Percentiles rank a stretch among this genome's conserved stretches.
These are phyloP conservation scores for Nicotiana tomentosiformis DNA, from an alignment of 257 asterid species.

Conservation along the genomic window DNA sequence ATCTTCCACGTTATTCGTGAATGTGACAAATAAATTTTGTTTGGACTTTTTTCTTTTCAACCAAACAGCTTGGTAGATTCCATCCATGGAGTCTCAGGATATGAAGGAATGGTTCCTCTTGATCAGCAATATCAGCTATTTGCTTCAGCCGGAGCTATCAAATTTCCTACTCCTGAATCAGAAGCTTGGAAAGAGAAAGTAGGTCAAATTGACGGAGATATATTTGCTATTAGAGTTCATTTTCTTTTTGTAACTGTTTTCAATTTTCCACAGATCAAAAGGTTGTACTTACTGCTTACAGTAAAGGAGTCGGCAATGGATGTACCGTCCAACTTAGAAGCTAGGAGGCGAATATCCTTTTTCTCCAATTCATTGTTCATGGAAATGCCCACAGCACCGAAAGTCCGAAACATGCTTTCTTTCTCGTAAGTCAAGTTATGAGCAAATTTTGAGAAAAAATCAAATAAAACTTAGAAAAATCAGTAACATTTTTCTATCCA, in stretches of 20 bases:
- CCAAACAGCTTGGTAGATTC: slow-evolving; percentile 75
- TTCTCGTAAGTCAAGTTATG: slow-evolving; percentile 65
- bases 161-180: slow-evolving; percentile 80
- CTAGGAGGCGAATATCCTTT: slow-evolving; percentile 95
- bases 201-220: background rate
- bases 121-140: slow-evolving; percentile 94
- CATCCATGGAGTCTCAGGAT: slow-evolving; percentile 73
- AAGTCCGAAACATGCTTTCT: slow-evolving; percentile 98
- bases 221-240: background rate
- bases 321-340: slow-evolving; percentile 95
- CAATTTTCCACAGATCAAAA: slow-evolving; percentile 66
- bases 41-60: slow-evolving; percentile 14
- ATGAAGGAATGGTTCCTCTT: slow-evolving; percentile 79
- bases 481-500: too few relatives aligned
- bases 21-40: background rate
- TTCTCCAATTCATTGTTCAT: slow-evolving; percentile 96
- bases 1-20: background rate
- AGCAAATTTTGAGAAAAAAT: too few relatives aligned
- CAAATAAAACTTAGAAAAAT: too few relatives aligned
- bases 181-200: slow-evolving; percentile 99
- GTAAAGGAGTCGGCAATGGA: slow-evolving; percentile 99
- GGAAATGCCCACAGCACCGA: slow-evolving; percentile 98
- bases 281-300: slow-evolving; percentile 84
- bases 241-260: slow-evolving; percentile 9
- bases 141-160: slow-evolving; percentile 96